phyloP scores from a whole-genome alignment of 2,329 filamentous ascomycete species.

The Zymoseptoria crescenta region DNA sequence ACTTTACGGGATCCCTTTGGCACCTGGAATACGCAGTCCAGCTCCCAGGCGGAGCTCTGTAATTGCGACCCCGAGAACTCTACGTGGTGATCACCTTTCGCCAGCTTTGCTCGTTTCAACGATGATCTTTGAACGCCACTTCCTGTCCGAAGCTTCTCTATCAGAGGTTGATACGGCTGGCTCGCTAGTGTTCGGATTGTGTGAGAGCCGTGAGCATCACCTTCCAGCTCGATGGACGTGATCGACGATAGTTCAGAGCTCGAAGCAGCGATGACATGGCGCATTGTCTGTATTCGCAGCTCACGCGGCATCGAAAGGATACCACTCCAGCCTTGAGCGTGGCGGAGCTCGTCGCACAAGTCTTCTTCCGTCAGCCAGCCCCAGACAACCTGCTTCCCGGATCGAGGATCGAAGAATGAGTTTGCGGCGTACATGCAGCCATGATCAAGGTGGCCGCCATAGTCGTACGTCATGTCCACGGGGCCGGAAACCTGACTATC shows the following conservation, averaged over 20 bases:
- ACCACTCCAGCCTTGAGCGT: slow-evolving; percentile 45
- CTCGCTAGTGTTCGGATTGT: slow-evolving; percentile 39
- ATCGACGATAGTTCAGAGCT: slow-evolving; percentile 33
- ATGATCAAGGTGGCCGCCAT: slow-evolving; percentile 42
- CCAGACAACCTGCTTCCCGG: slow-evolving; percentile 36
- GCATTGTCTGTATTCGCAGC: slow-evolving; percentile 34
- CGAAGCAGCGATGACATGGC: slow-evolving; percentile 32
- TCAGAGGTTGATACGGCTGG: slow-evolving; percentile 14
- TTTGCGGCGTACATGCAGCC: slow-evolving; percentile 45
- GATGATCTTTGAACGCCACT: slow-evolving; percentile 6
- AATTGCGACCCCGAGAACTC: slow-evolving; percentile 7
- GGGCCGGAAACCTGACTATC: not conserved
- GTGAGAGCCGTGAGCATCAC: slow-evolving; percentile 23
- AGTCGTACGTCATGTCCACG: slow-evolving; percentile 31
- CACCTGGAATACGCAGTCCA: slow-evolving; percentile 18
- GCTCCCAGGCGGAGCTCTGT: slow-evolving; percentile 17
- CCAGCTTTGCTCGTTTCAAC: slow-evolving; percentile 1
- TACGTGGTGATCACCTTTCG: not conserved
- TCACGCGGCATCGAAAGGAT: slow-evolving; percentile 41
- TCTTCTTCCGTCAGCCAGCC: slow-evolving; percentile 49
- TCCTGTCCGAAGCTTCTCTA: slow-evolving; percentile 22
- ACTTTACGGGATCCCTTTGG: slow-evolving; percentile 15
- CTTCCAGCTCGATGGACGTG: slow-evolving; percentile 33
- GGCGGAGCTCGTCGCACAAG: slow-evolving; percentile 36
- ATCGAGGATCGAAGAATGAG: slow-evolving; percentile 41